Conservation (phyloP, 2,329 filamentous ascomycete species). For the Penicillium sumatraense region DNA sequence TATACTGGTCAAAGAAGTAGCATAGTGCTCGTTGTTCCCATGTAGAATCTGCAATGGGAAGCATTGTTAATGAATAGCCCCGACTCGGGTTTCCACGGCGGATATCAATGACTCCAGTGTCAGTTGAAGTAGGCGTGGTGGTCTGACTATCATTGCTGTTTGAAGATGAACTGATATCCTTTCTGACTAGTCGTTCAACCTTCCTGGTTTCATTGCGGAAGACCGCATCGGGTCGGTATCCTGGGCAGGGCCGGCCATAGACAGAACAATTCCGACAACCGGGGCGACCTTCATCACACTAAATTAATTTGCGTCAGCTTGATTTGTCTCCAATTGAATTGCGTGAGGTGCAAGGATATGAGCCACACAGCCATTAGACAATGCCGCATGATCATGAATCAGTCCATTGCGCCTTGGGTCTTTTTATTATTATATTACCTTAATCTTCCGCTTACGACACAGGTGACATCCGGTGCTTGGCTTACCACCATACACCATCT, state of each 20-base stretch:
- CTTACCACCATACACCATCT: slow-evolving; percentile 48
- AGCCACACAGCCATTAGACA: neutral
- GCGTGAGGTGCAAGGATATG: neutral
- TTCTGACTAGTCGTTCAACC: slow-evolving; percentile 34
- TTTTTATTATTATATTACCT: slow-evolving; percentile 35
- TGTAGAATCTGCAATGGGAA: slow-evolving; percentile 33
- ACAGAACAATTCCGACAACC: slow-evolving; percentile 41
- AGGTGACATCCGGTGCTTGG: slow-evolving; percentile 46
- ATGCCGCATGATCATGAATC: neutral
- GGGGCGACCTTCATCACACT: slow-evolving; percentile 45
- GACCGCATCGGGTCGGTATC: slow-evolving; percentile 40
- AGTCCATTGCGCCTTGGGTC: neutral
- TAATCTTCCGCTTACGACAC: slow-evolving; percentile 46
- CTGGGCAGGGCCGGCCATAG: slow-evolving; percentile 43
- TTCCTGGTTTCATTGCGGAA: slow-evolving; percentile 41
- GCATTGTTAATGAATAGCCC: slow-evolving; percentile 17
- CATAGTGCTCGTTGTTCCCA: slow-evolving; percentile 45
- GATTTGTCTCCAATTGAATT: neutral
- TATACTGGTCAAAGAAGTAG: slow-evolving; percentile 48
- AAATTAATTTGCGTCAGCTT: slow-evolving; percentile 7
- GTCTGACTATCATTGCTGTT: slow-evolving; percentile 2
- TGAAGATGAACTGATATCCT: slow-evolving; percentile 10
- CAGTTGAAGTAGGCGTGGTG: neutral
- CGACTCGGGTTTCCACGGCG: neutral
- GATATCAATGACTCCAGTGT: slow-evolving; percentile 2